These are phyloP conservation scores for Starmerella bombicola DNA, from an alignment of 805 yeast genomes.

Conservation along the genomic window DNA sequence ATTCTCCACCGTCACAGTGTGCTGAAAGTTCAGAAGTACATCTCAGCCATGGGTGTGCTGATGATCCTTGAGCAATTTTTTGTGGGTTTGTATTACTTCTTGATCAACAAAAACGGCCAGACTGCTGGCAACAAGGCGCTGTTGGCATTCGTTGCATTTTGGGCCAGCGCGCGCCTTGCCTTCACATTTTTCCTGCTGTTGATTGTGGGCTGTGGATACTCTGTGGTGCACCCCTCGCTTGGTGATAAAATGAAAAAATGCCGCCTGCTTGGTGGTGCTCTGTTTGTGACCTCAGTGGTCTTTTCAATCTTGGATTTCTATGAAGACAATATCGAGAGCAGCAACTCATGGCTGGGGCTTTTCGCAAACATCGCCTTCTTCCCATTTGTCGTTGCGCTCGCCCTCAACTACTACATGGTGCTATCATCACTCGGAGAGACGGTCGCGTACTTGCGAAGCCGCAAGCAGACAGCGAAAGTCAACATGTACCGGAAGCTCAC, in stretches of 20 bases:
- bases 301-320: slow-evolving; percentile 46
- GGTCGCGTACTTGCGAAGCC: slow-evolving; percentile 57
- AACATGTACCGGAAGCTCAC: slow-evolving; percentile 72
- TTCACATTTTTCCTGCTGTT: slow-evolving; percentile 78
- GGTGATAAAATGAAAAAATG: slow-evolving; percentile 68
- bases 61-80: slow-evolving; percentile 73
- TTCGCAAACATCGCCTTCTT: slow-evolving; percentile 47
- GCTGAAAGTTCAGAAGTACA: slow-evolving; percentile 78
- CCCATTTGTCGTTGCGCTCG: slow-evolving; percentile 60
- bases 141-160: slow-evolving; percentile 61
- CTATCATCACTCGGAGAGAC: slow-evolving; percentile 64
- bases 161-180: slow-evolving; percentile 71
- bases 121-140: slow-evolving; percentile 52
- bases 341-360: slow-evolving; percentile 15
- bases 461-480: slow-evolving; percentile 84
- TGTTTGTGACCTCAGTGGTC: slow-evolving; percentile 42
- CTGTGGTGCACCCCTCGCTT: slow-evolving; percentile 79
- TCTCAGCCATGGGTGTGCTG: slow-evolving; percentile 72
- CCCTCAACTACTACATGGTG: slow-evolving; percentile 61
- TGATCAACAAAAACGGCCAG: slow-evolving; percentile 51
- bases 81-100: slow-evolving; percentile 84
- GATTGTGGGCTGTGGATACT: slow-evolving; percentile 84
- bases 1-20: slow-evolving; percentile 77
- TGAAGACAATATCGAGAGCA: slow-evolving; percentile 28
- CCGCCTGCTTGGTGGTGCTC: slow-evolving; percentile 44